These are phyloP conservation scores for Amanita polypyramis DNA, from an alignment of 768 basidiomycete species.

Conservation along the genomic window DNA sequence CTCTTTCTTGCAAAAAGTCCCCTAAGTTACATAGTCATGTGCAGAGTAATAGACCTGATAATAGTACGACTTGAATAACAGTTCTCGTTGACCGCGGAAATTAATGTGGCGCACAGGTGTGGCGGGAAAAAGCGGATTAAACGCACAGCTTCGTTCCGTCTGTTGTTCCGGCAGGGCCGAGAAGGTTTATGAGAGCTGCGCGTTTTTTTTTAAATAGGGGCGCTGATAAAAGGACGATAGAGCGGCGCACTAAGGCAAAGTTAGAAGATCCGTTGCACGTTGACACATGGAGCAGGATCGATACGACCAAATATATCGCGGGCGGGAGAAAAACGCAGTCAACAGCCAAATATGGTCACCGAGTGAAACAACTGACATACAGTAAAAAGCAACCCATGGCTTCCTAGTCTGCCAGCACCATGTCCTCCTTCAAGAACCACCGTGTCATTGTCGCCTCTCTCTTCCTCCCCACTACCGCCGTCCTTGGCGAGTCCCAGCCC, in stretches of 20 bases:
- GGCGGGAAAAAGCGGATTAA: neutral
- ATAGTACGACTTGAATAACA: neutral
- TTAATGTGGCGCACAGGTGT: neutral
- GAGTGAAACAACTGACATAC: conserved; percentile 6
- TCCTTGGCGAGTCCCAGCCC: conserved; percentile 46
- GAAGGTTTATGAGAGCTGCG: neutral
- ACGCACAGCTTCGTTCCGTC: neutral
- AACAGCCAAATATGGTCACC: neutral
- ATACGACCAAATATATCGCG: neutral
- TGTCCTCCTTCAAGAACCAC: conserved; percentile 48
- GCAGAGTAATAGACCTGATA: too few relatives aligned
- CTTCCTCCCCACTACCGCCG: conserved; percentile 69
- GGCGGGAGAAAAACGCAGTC: neutral
- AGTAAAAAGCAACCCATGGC: neutral
- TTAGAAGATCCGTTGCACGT: neutral
- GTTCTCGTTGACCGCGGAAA: neutral
- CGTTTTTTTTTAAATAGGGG: neutral
- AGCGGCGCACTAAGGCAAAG: neutral
- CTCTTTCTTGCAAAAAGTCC: too few relatives aligned
- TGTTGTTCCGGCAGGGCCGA: neutral
- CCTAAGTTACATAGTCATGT: too few relatives aligned
- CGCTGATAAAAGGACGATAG: neutral
- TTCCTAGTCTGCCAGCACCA: neutral
- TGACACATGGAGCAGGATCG: neutral
- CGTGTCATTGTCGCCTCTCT: conserved; percentile 76